phyloP scores from a whole-genome alignment of 2,329 filamentous ascomycete species.

The Paecilomyces sp. region DNA sequence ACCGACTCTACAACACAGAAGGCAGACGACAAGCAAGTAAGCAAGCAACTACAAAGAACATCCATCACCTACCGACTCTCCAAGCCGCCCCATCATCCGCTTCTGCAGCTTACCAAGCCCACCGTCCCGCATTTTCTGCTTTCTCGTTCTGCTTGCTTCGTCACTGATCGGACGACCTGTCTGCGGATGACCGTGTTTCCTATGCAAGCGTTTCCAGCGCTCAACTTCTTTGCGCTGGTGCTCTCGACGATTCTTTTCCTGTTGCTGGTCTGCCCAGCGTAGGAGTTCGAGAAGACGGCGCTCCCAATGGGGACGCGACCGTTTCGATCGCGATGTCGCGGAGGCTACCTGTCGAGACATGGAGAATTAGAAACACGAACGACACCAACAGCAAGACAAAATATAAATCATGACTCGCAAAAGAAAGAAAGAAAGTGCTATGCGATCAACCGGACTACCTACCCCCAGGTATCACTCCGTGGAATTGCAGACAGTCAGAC shows the following conservation, averaged over 20 bases:
- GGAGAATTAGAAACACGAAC: background rate
- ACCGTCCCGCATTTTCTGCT: slow-evolving; percentile 15
- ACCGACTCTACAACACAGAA: background rate
- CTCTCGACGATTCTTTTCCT: background rate
- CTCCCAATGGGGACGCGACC: background rate
- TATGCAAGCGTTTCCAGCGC: background rate
- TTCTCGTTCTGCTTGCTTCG: background rate
- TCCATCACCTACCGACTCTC: slow-evolving; percentile 25
- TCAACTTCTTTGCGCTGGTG: background rate
- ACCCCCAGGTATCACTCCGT: background rate
- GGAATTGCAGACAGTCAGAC: background rate
- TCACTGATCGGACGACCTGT: background rate
- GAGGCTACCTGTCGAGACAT: background rate
- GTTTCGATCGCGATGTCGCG: background rate
- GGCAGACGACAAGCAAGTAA: background rate
- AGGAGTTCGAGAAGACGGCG: background rate
- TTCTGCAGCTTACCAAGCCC: slow-evolving; percentile 26
- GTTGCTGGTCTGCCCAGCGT: background rate
- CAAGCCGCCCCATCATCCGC: slow-evolving; percentile 28
- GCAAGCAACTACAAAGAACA: background rate
- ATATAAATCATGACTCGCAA: background rate
- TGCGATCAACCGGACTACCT: background rate
- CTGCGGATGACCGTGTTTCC: background rate
- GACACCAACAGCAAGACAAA: background rate
- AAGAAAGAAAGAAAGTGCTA: background rate